phyloP scores from a whole-genome alignment of 192 early-diverging fungal species.

The Powellomyces hirtus region DNA sequence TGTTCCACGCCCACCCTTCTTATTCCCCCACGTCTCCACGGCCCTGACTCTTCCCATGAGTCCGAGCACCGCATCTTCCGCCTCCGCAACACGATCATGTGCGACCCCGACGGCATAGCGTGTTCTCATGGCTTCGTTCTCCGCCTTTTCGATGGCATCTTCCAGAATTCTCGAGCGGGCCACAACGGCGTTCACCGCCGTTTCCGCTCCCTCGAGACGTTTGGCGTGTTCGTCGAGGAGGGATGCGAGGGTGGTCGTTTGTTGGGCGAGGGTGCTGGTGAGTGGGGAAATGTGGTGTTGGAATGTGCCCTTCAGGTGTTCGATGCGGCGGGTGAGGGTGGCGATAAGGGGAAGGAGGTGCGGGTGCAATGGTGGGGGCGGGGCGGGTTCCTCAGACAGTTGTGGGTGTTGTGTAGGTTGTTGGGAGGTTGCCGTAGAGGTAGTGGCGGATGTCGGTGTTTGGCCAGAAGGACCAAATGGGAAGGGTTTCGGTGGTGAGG shows the following conservation, averaged over 20 bases:
- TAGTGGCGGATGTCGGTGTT: too few relatives aligned
- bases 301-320: neutral
- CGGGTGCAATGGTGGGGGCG: neutral
- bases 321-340: slow-evolving; percentile 4
- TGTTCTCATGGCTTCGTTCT: slow-evolving; percentile 16
- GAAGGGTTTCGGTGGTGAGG: too few relatives aligned
- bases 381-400: neutral
- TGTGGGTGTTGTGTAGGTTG: too few relatives aligned
- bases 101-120: slow-evolving; percentile 21
- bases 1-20: neutral
- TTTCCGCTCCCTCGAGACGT: neutral
- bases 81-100: slow-evolving; percentile 17
- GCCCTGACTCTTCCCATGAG: slow-evolving; percentile 8
- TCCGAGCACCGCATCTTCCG: slow-evolving; percentile 26
- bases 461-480: too few relatives aligned
- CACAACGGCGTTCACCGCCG: neutral
- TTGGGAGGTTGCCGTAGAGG: too few relatives aligned
- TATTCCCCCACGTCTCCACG: slow-evolving; percentile 6
- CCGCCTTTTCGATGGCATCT: slow-evolving; percentile 13
- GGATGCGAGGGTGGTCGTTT: neutral
- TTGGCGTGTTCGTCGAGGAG: neutral
- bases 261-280: neutral
- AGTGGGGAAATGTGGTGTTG: neutral
- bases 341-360: neutral
- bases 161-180: neutral